Conservation (phyloP, 228 moss, liverwort and hornwort species). For the Sphagnum magellanicum region DNA sequence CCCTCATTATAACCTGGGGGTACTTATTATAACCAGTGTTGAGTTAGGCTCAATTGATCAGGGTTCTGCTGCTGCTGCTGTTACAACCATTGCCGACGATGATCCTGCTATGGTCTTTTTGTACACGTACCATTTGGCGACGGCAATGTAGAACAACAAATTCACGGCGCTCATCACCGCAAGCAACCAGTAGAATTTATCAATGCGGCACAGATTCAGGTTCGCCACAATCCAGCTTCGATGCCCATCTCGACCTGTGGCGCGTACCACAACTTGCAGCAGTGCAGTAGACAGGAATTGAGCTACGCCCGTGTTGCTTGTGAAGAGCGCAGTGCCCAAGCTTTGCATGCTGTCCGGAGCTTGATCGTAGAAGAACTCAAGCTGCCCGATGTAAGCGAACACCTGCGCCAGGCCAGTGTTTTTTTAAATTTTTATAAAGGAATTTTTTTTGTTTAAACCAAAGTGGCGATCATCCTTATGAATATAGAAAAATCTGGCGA, state of each 20-base stretch:
- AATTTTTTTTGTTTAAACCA: no score
- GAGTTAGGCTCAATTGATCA: no score
- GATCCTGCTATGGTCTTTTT: slow-evolving; percentile 5
- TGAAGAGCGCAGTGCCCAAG: slow-evolving; percentile 60
- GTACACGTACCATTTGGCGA: slow-evolving; percentile 32
- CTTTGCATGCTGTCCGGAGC: slow-evolving; percentile 61
- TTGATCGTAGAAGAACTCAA: slow-evolving; percentile 77
- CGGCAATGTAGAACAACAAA: slow-evolving; percentile 27
- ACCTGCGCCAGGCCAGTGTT: slow-evolving; percentile 6
- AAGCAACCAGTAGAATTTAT: slow-evolving; percentile 64
- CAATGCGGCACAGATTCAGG: slow-evolving; percentile 49
- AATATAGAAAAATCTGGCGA: no score
- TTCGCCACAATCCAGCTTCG: slow-evolving; percentile 50
- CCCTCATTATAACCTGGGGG: no score
- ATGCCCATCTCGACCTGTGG: slow-evolving; percentile 17
- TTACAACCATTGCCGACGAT: no score
- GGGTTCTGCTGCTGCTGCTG: no score
- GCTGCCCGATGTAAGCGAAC: slow-evolving; percentile 52
- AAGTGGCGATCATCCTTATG: no score
- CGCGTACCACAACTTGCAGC: slow-evolving; percentile 21
- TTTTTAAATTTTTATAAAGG: no score
- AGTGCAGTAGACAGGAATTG: slow-evolving; percentile 43
- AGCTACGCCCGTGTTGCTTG: slow-evolving; percentile 51
- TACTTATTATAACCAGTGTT: no score
- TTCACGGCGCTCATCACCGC: slow-evolving; percentile 37